Percentiles rank a stretch among this genome's conserved stretches.
These are phyloP conservation scores for Friedmanniomyces simplex DNA, from an alignment of 495 filamentous ascomycete genomes.

Conservation along the genomic window DNA sequence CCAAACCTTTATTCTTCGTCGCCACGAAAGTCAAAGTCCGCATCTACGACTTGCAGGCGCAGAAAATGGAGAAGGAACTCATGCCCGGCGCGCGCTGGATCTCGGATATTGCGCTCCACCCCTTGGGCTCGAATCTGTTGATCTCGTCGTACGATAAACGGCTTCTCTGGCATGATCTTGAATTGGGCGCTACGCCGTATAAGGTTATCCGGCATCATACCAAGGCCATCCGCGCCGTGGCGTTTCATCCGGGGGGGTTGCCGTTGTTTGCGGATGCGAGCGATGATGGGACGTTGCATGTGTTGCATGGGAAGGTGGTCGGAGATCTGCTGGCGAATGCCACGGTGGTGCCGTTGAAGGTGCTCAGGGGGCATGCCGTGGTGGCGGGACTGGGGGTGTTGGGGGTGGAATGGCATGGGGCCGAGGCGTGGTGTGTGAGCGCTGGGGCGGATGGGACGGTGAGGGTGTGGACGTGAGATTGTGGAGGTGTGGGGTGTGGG, in stretches of 20 bases:
- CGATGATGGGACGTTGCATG: slow-evolving; percentile 87
- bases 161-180: slow-evolving; percentile 93
- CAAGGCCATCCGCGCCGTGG: slow-evolving; percentile 79
- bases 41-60: slow-evolving; percentile 80
- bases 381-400: slow-evolving; percentile 73
- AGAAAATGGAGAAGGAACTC: slow-evolving; percentile 80
- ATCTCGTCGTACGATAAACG: slow-evolving; percentile 89
- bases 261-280: slow-evolving; percentile 88
- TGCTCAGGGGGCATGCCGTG: slow-evolving; percentile 78
- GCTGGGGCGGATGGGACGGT: slow-evolving; percentile 89
- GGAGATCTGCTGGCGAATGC: slow-evolving; percentile 92
- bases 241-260: slow-evolving; percentile 58
- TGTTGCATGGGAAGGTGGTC: slow-evolving; percentile 93
- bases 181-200: slow-evolving; percentile 80
- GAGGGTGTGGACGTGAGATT: slow-evolving; percentile 58
- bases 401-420: slow-evolving; percentile 90
- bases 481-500: background rate
- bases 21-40: slow-evolving; percentile 87
- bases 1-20: slow-evolving; percentile 85
- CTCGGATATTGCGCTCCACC: slow-evolving; percentile 83
- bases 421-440: slow-evolving; percentile 85
- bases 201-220: slow-evolving; percentile 90
- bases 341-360: slow-evolving; percentile 89
- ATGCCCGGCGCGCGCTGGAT: slow-evolving; percentile 94
- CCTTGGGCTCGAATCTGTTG: slow-evolving; percentile 84